Evolutionary conservation across 371 early-diverging fungal species (phyloP), one percentile per base, ranked within the genome.

Genomic region (Syncephalastrum racemosum): DNA sequence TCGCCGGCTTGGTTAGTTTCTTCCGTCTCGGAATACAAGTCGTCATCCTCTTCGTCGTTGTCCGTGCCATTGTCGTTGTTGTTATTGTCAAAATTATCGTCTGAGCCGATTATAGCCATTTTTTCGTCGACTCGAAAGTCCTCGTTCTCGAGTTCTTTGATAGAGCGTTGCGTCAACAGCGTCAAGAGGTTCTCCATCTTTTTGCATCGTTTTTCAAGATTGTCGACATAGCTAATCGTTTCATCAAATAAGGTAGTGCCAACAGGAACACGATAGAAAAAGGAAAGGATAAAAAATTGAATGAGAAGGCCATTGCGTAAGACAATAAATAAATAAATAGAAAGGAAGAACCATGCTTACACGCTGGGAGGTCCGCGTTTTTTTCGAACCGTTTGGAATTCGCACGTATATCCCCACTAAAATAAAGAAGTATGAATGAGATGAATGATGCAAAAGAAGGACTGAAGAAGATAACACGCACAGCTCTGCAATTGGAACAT

Each of bases 291-390:
- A 31, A 31, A 31, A 31, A 31, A 5, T 2, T 7, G 6, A 27
- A 31, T 31, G 36, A 31, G 36, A 10, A 31, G 36, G 36, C 36
- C 36, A 31, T 31, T 31, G 36, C 36, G 36, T 31, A 10, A 31
- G 36, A 31, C 36, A 13, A 8, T 19, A 12, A 47, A 16, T 25
- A 47, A 31, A 31, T 31, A 31, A 31, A 31, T n/a, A 25, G 14
- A 16, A 10, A 36, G 46, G n/a, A n/a, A 27, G 18, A 41, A 14
- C n/a, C 23, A 23, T 23, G 54, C 72, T 68, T 63, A 77, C 71
- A 73, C 74, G 63, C 74, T 77, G 10, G 77, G 77, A 36, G 79
- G 79, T 1, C 79, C 79, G 54, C 79, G 62, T 56, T 79, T 79
- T 48, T 79, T 79, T 25, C 79, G 65, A 22, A 70, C 68, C 4